Conservation (phyloP, 2,329 filamentous ascomycete genomes). For the Trichoderma asperellum region DNA sequence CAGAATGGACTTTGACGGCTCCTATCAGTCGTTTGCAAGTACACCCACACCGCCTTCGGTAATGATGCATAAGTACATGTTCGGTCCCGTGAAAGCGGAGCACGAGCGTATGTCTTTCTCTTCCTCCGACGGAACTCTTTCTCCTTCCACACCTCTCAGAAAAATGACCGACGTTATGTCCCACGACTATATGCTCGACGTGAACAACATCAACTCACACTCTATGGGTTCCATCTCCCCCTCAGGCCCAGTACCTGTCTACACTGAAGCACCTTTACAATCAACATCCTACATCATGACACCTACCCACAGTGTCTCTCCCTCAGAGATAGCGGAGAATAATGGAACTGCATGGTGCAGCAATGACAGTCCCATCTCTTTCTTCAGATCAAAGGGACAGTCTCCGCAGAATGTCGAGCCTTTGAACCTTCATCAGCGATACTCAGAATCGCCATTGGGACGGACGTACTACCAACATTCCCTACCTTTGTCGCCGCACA, state of each 20-base stretch:
- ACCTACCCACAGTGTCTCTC: conserved; percentile 46
- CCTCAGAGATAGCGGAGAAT: conserved; percentile 44
- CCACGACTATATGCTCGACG: conserved; percentile 47
- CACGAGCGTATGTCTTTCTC: conserved; percentile 41
- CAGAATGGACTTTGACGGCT: conserved; percentile 45
- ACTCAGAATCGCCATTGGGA: conserved; percentile 43
- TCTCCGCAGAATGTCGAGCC: conserved; percentile 40
- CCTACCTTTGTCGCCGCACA: conserved; percentile 40
- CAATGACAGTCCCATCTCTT: conserved; percentile 48
- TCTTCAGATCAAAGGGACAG: conserved; percentile 43
- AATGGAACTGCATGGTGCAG: conserved; percentile 46
- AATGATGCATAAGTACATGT: conserved; percentile 43
- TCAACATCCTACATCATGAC: conserved; percentile 46
- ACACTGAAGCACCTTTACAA: conserved; percentile 41
- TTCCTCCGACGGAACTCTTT: conserved; percentile 36
- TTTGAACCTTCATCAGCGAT: conserved; percentile 43
- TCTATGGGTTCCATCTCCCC: conserved; percentile 46
- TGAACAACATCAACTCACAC: conserved; percentile 40
- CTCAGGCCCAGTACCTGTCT: conserved; percentile 43
- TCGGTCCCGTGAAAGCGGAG: conserved; percentile 42
- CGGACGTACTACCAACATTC: conserved; percentile 39
- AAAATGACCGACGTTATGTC: conserved; percentile 43
- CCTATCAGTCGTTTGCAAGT: conserved; percentile 36
- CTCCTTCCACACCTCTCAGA: conserved; percentile 45
- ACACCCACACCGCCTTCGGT: conserved; percentile 44